Conservation (phyloP, 106 monocot species). For the Allium sativum region DNA sequence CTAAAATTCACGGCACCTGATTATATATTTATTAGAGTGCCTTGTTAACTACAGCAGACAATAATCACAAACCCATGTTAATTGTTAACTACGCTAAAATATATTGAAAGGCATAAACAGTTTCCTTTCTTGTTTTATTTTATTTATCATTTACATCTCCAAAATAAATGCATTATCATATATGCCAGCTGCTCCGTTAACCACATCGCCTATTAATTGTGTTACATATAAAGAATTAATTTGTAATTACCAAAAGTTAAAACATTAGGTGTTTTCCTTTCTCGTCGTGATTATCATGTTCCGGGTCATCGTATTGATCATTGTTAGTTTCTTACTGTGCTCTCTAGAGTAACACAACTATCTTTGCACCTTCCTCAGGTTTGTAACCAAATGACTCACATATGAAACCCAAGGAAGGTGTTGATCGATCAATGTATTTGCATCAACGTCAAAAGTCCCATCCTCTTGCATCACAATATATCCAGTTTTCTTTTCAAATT, state of each 20-base stretch:
- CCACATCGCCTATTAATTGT: background rate
- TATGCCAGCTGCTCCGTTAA: background rate
- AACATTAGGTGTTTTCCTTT: constrained; percentile 55
- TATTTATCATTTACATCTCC: background rate
- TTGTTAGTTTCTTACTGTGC: constrained; percentile 41
- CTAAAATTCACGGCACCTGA: too few species aligned
- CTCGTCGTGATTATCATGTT: constrained; percentile 40
- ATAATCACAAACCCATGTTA: too few species aligned
- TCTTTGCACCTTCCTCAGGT: constrained; percentile 75
- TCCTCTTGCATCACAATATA: constrained; percentile 76
- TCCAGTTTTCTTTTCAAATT: constrained; percentile 95
- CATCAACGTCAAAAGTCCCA: constrained; percentile 95
- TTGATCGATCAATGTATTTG: constrained; percentile 95
- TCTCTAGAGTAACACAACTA: constrained; percentile 64
- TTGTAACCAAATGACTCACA: constrained; percentile 92
- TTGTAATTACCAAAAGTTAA: constrained; percentile 72
- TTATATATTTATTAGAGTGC: too few species aligned
- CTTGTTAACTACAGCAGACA: too few species aligned
- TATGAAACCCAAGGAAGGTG: constrained; percentile 89
- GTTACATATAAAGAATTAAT: background rate
- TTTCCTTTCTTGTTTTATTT: background rate
- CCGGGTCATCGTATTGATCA: constrained; percentile 43
- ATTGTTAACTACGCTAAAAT: too few species aligned
- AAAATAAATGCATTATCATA: background rate
- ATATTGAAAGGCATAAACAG: too few species aligned